These are phyloP conservation scores for Xylaria cubensis DNA, from an alignment of 495 filamentous ascomycete species.

Conservation along the genomic window DNA sequence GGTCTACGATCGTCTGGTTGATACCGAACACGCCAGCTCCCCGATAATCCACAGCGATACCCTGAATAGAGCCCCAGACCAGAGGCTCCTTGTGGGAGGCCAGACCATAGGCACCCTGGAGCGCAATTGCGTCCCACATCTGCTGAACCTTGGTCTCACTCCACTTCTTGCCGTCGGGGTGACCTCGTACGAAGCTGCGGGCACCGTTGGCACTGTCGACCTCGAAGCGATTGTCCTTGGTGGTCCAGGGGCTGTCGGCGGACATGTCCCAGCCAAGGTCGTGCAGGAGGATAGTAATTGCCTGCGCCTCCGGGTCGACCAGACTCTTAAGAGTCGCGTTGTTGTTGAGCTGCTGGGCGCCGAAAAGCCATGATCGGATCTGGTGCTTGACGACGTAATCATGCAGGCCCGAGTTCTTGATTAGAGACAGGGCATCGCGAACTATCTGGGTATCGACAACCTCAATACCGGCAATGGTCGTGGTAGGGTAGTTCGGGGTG, in stretches of 20 bases:
- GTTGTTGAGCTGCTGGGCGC: slow-evolving; percentile 45
- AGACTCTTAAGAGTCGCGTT: slow-evolving; percentile 37
- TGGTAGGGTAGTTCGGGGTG: slow-evolving; percentile 17
- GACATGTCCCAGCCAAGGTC: slow-evolving; percentile 39
- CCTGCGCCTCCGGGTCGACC: slow-evolving; percentile 44
- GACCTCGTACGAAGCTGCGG: slow-evolving; percentile 65
- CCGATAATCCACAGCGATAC: slow-evolving; percentile 26
- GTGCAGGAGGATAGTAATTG: slow-evolving; percentile 42
- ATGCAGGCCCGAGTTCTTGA: slow-evolving; percentile 38
- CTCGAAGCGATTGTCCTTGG: slow-evolving; percentile 45
- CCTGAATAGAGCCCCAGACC: slow-evolving; percentile 30
- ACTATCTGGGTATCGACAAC: slow-evolving; percentile 36
- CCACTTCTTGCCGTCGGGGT: slow-evolving; percentile 29
- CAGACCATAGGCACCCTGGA: slow-evolving; percentile 31
- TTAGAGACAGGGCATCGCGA: slow-evolving; percentile 45
- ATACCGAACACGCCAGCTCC: slow-evolving; percentile 26
- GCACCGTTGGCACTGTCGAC: slow-evolving; percentile 83
- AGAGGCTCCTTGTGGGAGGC: slow-evolving; percentile 35
- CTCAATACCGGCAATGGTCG: slow-evolving; percentile 32
- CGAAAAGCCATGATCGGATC: slow-evolving; percentile 54
- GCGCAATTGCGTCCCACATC: slow-evolving; percentile 38
- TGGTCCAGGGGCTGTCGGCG: slow-evolving; percentile 36
- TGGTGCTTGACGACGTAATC: slow-evolving; percentile 54
- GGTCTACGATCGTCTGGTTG: slow-evolving; percentile 26
- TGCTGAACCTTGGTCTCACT: slow-evolving; percentile 31